These are phyloP conservation scores for Acanthamoeba triangularis DNA, from an alignment of 208 protist species.

Conservation along the genomic window DNA sequence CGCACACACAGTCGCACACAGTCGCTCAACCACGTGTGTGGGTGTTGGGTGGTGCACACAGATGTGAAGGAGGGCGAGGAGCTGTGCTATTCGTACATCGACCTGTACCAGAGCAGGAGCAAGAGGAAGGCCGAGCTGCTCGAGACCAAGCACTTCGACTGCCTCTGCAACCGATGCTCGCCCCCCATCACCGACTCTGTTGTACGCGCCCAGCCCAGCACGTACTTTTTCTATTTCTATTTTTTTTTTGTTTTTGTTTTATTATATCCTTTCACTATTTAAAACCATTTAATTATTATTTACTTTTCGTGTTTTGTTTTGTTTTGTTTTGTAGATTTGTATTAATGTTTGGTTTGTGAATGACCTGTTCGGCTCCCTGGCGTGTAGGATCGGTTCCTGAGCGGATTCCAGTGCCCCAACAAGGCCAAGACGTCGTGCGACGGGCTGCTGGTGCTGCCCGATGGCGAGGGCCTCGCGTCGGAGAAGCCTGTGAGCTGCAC, in stretches of 20 bases:
- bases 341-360: neutral
- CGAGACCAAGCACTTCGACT: slow-evolving; percentile 33
- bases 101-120: slow-evolving; percentile 20
- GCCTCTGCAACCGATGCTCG: neutral
- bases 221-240: neutral
- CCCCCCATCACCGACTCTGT: neutral
- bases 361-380: neutral
- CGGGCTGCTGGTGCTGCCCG: neutral
- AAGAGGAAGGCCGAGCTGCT: slow-evolving; percentile 5
- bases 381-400: slow-evolving; percentile 15
- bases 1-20: too few relatives aligned
- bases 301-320: too few relatives aligned
- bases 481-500: neutral
- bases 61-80: slow-evolving; percentile 31
- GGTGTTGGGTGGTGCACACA: neutral
- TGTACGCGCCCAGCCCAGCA: too few relatives aligned
- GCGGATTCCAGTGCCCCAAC: neutral
- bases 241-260: neutral
- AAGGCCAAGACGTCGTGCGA: neutral
- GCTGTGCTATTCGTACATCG: slow-evolving; percentile 63
- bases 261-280: neutral
- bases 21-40: neutral
- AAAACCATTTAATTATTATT: neutral
- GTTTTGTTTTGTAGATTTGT: neutral
- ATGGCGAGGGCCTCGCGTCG: neutral